Evolutionary conservation across 371 early-diverging fungal genomes (phyloP), one percentile per base, ranked within the genome.

Genomic region (Vairimorpha ceranae): DNA sequence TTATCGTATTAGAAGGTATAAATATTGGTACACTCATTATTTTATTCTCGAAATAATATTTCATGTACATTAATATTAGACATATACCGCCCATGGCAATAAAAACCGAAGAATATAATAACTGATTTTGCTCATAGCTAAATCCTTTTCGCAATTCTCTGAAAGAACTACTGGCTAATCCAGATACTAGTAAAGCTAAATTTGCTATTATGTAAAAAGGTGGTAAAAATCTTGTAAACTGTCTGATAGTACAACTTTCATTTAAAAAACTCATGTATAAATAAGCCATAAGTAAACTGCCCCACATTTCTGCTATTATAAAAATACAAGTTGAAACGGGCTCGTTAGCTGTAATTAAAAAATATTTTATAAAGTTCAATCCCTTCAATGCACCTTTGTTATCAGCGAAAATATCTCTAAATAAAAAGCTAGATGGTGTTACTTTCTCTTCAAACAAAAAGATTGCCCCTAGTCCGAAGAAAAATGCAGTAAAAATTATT

Each of bases 241-340:
- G 83, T 36, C 68, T 79, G 15, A 77, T 54, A 10, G 85, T 71
- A 60, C 85, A 85, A 3, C 72, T 48, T 59, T 82, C 83, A 69
- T 83, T 83, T 15, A 85, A 52, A 17, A 77, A 78, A n/a, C 73
- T 70, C 48, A 85, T 64, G 71, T 83, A 85, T 38, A 85, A 71
- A 67, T 85, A 73, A 12, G 81, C 77, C 6, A 83, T 68, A 51
- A 85, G 75, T 2, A 82, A 45, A 63, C 73, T 80, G 33, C 85
- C 85, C 83, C 83, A 85, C 23, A 83, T 59, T 70, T 85, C 85
- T n/a, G 83, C 77, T 29, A 75, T 35, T 4, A 83, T 77, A 69
- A 74, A 85, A 10, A 80, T 56, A 17, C 80, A 48, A 14, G 85
- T 81, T n/a, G 82, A 72, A 41, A 83, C 76, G 51, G 82, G 85